Evolutionary conservation across 116 monocot genomes (phyloP).

Genomic region (Zostera marina): DNA sequence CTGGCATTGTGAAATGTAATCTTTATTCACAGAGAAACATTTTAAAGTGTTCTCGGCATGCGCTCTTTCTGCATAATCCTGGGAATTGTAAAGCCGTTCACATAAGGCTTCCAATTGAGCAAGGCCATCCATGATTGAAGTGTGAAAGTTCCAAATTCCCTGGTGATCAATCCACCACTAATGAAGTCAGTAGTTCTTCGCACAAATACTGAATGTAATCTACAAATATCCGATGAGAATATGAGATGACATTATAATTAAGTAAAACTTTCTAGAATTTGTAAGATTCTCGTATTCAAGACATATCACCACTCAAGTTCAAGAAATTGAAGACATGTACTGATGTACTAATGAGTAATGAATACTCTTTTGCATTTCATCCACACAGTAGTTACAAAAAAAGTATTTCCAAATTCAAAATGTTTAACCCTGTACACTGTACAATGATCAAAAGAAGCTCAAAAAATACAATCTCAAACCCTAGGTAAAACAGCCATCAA

Average conservation of each 20-base stretch:
- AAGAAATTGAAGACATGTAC: slow-evolving; percentile 31
- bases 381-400: slow-evolving; percentile 55
- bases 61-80: slow-evolving; percentile 85
- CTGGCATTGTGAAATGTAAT: slow-evolving; percentile 96
- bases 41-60: slow-evolving; percentile 89
- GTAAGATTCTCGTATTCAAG: slow-evolving; percentile 20
- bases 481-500: slow-evolving; percentile 26
- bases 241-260: slow-evolving; percentile 36
- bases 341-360: too few species aligned
- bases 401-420: slow-evolving; percentile 36
- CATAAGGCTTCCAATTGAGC: slow-evolving; percentile 93
- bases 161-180: slow-evolving; percentile 42
- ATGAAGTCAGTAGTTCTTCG: slow-evolving; percentile 30
- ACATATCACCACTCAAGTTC: slow-evolving; percentile 25
- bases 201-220: slow-evolving; percentile 28
- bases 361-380: slow-evolving; percentile 21
- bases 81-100: slow-evolving; percentile 97
- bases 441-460: slow-evolving; percentile 56
- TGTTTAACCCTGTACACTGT: slow-evolving; percentile 60
- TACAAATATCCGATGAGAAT: slow-evolving; percentile 23
- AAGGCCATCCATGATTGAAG: slow-evolving; percentile 64
- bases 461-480: slow-evolving; percentile 45
- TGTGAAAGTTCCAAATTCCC: slow-evolving; percentile 20
- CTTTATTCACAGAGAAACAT: slow-evolving; percentile 90
- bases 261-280: slow-evolving; percentile 13